Percentiles rank a stretch among this genome's conserved stretches.
Evolutionary conservation across 148 eudicot species (phyloP).

Genomic region (Amaranthus palmeri): DNA sequence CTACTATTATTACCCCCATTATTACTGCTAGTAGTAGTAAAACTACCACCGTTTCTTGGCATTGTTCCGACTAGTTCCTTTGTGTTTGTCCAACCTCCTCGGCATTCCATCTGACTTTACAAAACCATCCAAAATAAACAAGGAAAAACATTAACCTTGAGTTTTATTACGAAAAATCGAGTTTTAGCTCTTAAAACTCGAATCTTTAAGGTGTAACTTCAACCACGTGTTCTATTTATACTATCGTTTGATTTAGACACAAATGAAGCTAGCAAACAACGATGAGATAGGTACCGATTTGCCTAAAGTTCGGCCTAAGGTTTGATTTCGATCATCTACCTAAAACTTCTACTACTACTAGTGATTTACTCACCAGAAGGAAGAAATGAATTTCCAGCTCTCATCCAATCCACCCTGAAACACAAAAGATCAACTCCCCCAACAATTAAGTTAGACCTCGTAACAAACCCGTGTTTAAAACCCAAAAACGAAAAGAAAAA

Average conservation of each 20-base stretch:
- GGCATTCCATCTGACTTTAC: constrained; percentile 30
- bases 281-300: not conserved
- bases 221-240: not conserved
- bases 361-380: constrained; percentile 12
- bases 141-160: not conserved
- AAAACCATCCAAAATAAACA: not conserved
- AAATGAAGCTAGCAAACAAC: not conserved
- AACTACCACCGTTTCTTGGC: constrained; percentile 14
- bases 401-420: constrained; percentile 12
- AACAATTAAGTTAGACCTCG: constrained; percentile 1
- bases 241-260: too few relatives aligned
- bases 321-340: not conserved
- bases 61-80: constrained; percentile 10
- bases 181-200: not conserved
- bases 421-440: not conserved
- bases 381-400: not conserved
- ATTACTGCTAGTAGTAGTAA: not conserved
- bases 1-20: not conserved
- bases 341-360: not conserved
- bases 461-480: not conserved
- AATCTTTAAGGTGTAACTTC: not conserved
- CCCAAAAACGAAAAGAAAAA: not conserved
- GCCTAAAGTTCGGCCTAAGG: not conserved
- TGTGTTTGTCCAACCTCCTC: constrained; percentile 18
- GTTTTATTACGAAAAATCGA: not conserved